Evolutionary conservation across 768 basidiomycete species (phyloP).

Genomic region (Tricholoma saponaceum): DNA sequence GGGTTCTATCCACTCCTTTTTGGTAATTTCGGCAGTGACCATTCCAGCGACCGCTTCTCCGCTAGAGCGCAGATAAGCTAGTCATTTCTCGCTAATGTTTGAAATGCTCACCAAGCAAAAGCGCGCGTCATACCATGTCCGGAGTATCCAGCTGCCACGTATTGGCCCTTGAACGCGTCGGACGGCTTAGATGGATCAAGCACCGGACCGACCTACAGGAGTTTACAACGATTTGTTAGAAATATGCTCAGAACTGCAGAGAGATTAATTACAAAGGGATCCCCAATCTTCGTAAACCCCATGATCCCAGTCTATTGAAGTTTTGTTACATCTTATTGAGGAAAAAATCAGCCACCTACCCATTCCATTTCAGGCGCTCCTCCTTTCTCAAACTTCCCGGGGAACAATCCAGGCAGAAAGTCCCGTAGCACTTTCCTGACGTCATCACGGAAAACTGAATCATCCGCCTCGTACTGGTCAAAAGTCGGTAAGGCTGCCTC

Average conservation of each 20-base stretch:
- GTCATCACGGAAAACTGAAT: constrained; percentile 43
- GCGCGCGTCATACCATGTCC: constrained; percentile 83
- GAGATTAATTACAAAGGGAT: constrained; percentile 57
- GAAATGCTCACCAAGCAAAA: constrained; percentile 54
- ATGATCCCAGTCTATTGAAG: constrained; percentile 71
- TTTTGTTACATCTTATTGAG: not conserved
- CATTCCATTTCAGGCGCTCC: constrained; percentile 76
- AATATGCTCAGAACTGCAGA: not conserved
- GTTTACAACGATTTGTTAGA: not conserved
- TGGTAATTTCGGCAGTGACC: constrained; percentile 45
- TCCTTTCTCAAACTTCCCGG: constrained; percentile 43
- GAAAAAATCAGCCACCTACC: constrained; percentile 38
- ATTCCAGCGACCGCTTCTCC: constrained; percentile 61
- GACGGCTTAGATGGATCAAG: constrained; percentile 22
- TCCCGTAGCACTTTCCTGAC: constrained; percentile 48
- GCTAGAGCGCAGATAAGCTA: constrained; percentile 26
- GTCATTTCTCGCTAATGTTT: not conserved
- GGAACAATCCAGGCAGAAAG: constrained; percentile 59
- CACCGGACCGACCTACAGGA: constrained; percentile 58
- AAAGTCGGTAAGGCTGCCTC: constrained; percentile 36
- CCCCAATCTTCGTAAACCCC: constrained; percentile 59
- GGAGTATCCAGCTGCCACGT: constrained; percentile 66
- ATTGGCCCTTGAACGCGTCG: constrained; percentile 50
- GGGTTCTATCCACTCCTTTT: constrained; percentile 45
- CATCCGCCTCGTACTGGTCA: constrained; percentile 55